Conservation (phyloP, 2,329 filamentous ascomycete genomes). For the Canariomyces notabilis region DNA sequence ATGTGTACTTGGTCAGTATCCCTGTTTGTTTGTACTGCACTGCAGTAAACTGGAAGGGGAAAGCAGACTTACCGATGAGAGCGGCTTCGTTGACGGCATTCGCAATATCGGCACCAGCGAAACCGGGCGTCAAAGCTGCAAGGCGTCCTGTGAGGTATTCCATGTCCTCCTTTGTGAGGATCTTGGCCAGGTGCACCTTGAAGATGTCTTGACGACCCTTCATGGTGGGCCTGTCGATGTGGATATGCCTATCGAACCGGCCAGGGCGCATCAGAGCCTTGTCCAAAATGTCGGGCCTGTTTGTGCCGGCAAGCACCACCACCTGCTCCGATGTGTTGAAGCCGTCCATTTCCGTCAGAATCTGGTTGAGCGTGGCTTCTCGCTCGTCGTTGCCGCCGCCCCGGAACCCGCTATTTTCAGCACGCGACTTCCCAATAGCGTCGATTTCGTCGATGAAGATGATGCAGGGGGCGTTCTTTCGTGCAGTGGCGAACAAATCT, state of each 20-base stretch:
- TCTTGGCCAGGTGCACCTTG: slow-evolving; percentile 87
- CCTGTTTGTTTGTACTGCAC: not conserved
- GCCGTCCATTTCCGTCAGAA: slow-evolving; percentile 97
- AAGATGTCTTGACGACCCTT: slow-evolving; percentile 95
- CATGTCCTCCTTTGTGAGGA: slow-evolving; percentile 85
- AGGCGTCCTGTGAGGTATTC: slow-evolving; percentile 84
- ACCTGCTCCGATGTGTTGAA: slow-evolving; percentile 97
- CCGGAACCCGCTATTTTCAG: slow-evolving; percentile 71
- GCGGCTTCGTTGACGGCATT: slow-evolving; percentile 98
- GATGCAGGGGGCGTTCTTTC: slow-evolving; percentile 96
- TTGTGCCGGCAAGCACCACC: slow-evolving; percentile 93
- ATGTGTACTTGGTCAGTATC: slow-evolving; percentile 44
- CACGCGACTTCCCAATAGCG: slow-evolving; percentile 86
- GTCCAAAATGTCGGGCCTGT: slow-evolving; percentile 89
- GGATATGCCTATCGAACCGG: slow-evolving; percentile 94
- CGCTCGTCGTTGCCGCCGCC: slow-evolving; percentile 96
- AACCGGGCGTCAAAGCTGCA: slow-evolving; percentile 88
- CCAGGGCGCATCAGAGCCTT: slow-evolving; percentile 94
- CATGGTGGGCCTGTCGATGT: slow-evolving; percentile 94
- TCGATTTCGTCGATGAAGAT: slow-evolving; percentile 99
- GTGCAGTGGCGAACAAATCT: slow-evolving; percentile 87
- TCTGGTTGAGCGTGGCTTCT: slow-evolving; percentile 95
- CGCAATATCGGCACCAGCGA: slow-evolving; percentile 95
- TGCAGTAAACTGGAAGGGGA: not conserved
- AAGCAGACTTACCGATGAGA: slow-evolving; percentile 68